Evolutionary conservation across 352 stramenopile species (phyloP).

Genomic region (Phytophthora sansomeana): DNA sequence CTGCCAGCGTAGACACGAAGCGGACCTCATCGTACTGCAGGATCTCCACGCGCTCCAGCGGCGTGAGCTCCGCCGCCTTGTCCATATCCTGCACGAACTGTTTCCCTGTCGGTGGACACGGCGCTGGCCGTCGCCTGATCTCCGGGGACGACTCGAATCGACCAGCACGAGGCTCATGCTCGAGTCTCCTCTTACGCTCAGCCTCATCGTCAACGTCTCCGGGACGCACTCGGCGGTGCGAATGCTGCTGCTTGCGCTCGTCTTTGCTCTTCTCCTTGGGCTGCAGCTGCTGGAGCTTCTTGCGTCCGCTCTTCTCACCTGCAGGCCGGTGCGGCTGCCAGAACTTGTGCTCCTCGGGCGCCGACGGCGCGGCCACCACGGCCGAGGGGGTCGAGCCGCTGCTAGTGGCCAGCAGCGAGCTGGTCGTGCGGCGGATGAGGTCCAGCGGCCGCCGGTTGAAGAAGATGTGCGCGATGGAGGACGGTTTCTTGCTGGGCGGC

Average conservation of each 20-base stretch:
- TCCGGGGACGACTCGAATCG: too few species aligned
- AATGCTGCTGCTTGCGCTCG: slow-evolving; percentile 15
- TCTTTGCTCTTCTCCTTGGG: slow-evolving; percentile 32
- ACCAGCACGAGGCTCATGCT: slow-evolving; percentile 7
- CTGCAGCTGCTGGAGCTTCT: slow-evolving; percentile 33
- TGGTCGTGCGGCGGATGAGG: slow-evolving; percentile 46
- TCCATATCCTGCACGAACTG: slow-evolving; percentile 40
- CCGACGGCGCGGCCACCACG: slow-evolving; percentile 6
- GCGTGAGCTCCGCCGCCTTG: slow-evolving; percentile 48
- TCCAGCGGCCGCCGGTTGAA: slow-evolving; percentile 57
- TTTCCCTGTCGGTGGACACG: slow-evolving; percentile 27
- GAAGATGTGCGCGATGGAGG: slow-evolving; percentile 51
- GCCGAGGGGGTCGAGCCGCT: neutral
- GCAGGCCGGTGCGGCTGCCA: slow-evolving; percentile 23
- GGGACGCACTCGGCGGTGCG: slow-evolving; percentile 14
- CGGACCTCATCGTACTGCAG: slow-evolving; percentile 53
- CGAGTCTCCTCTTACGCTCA: slow-evolving; percentile 30
- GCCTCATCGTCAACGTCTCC: slow-evolving; percentile 12
- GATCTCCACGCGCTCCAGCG: slow-evolving; percentile 63
- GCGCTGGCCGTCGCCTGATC: slow-evolving; percentile 9
- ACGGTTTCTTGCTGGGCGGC: slow-evolving; percentile 30
- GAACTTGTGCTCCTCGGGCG: slow-evolving; percentile 33
- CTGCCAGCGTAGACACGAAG: slow-evolving; percentile 50
- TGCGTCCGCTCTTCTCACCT: slow-evolving; percentile 20
- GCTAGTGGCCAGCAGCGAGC: slow-evolving; percentile 34